Evolutionary conservation across 2,329 filamentous ascomycete species (phyloP), one percentile per base, ranked within the genome.

Genomic region (Pezizomycotina sp.): DNA sequence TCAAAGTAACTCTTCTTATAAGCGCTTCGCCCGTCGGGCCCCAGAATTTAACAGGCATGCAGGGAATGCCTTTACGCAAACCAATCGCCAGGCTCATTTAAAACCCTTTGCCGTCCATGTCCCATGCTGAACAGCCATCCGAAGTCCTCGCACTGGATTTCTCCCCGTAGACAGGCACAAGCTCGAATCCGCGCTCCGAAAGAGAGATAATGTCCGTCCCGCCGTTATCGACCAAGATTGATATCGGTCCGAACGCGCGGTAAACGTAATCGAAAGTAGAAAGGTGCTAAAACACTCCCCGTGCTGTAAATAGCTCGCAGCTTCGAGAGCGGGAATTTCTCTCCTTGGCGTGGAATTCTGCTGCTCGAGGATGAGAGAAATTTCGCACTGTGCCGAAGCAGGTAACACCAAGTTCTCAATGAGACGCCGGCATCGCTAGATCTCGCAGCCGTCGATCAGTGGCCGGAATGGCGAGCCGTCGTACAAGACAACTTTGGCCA

Each of bases 311-410:
- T 82, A 3, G 83, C 82, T 55, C 77, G 69, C 9, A 98, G 63
- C 2, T 64, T 63, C 0, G 66, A 65, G 15, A 86, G 66, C 41
- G 72, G 64, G 8, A 73, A 58, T 18, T 60, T 58, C 4, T 52
- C 43, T 13, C 50, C 41, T 42, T 1, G 79, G 79, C 32, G 65
- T 62, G 27, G 82, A 57, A 13, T 62, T 62, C 46, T 79, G 79
- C 45, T 91, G 79, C 56, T 98, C 89, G 6, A 98, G 69, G 3
- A 91, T 0, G 79, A 86, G 9, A 98, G 74, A 54, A 93, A 98
- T 48, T 92, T 86, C 2, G 89, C 86, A 1, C 78, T 89, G 86
- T 95, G 34, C 89, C 89, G 51, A 95, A 95, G 53, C 95, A 84
- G 1, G 82, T 92, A 34, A 95, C 83, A 20, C 46, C 48, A 19